Evolutionary conservation across 257 asterid species (phyloP).

Genomic region (Echium plantagineum): DNA sequence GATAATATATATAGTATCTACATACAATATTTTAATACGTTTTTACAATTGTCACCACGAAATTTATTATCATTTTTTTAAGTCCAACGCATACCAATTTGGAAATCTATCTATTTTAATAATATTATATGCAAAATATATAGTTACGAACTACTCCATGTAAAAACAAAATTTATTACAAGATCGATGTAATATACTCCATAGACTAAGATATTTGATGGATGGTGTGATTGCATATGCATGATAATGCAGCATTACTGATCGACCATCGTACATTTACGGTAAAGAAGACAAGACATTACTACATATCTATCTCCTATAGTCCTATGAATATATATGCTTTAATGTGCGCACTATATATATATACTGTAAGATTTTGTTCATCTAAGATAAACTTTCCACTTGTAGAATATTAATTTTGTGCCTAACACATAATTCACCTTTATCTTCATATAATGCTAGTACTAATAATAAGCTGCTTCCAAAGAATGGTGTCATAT

Average conservation of each 20-base stretch:
- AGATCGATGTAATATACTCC: background rate
- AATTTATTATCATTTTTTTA: too few relatives aligned
- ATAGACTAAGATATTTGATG: background rate
- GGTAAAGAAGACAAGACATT: constrained; percentile 29
- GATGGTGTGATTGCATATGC: constrained; percentile 2
- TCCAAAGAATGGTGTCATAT: background rate
- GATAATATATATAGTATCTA: too few relatives aligned
- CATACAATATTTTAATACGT: too few relatives aligned
- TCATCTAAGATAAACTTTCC: constrained; percentile 1
- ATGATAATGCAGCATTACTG: constrained; percentile 7
- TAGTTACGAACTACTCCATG: too few relatives aligned
- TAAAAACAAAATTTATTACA: too few relatives aligned
- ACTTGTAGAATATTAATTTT: background rate
- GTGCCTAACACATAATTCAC: background rate
- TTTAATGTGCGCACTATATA: constrained; percentile 6
- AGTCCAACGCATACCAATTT: too few relatives aligned
- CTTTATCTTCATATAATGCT: background rate
- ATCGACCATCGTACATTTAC: background rate
- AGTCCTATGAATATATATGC: constrained; percentile 2
- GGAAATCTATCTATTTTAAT: too few relatives aligned
- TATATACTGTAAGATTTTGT: background rate
- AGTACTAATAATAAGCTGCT: background rate
- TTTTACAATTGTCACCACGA: too few relatives aligned
- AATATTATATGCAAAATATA: too few relatives aligned
- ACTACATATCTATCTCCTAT: constrained; percentile 17